A percentile compares a stretch with the other conserved stretches of the same genome.
Evolutionary conservation across 345 rosid genomes (phyloP).

Genomic region (Salix exigua): DNA sequence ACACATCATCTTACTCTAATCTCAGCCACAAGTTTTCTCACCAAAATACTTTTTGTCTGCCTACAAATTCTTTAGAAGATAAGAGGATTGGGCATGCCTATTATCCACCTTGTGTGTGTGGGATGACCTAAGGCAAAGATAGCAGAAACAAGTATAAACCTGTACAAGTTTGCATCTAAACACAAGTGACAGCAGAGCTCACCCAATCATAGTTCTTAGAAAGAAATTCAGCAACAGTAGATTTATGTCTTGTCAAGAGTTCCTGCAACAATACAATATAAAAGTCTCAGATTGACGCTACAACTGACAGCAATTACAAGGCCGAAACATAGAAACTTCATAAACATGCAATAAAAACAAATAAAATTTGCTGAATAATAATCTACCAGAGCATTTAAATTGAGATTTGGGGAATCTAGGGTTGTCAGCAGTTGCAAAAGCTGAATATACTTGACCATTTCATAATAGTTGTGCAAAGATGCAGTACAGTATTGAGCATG

Average conservation of each 20-base stretch:
- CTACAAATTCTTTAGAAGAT: neutral
- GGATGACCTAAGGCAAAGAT: neutral
- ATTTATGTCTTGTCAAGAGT: slow-evolving; percentile 92
- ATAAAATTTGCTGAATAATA: neutral
- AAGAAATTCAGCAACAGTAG: slow-evolving; percentile 96
- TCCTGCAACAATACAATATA: slow-evolving; percentile 52
- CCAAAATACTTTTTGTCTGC: neutral
- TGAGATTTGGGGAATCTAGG: neutral
- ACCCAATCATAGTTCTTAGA: slow-evolving; percentile 93
- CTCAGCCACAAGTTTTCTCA: neutral
- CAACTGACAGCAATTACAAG: neutral
- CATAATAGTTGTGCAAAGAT: neutral
- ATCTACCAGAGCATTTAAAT: neutral
- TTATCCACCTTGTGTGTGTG: neutral
- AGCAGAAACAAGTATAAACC: neutral
- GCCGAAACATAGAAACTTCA: neutral
- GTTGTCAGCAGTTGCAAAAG: neutral
- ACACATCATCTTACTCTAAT: neutral
- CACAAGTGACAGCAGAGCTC: slow-evolving; percentile 11
- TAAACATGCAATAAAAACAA: neutral
- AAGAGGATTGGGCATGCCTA: neutral
- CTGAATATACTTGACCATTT: slow-evolving; percentile 2
- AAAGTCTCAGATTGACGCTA: slow-evolving; percentile 14
- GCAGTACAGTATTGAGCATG: neutral
- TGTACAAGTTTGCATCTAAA: neutral